A percentile compares a stretch with the other conserved stretches of the same genome.
Evolutionary conservation across 257 asterid genomes (phyloP).

Genomic region (Striga asiatica): DNA sequence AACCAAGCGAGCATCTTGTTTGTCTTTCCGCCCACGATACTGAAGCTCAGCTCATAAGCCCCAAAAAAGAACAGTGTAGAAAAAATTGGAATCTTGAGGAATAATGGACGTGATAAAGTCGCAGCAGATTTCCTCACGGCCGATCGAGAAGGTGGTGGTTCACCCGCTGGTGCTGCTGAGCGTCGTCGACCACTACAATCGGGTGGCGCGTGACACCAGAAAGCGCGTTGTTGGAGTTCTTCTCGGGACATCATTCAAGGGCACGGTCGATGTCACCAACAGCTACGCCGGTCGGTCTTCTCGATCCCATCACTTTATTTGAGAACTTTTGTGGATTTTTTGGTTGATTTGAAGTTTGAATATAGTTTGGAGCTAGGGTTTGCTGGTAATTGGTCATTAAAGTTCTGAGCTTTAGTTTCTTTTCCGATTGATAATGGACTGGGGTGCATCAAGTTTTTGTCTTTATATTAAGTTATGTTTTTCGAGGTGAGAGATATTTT

Average conservation of each 20-base stretch:
- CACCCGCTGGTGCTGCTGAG: slow-evolving; percentile 91
- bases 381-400: too few species aligned
- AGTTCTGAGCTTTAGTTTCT: not conserved
- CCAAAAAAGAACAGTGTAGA: not conserved
- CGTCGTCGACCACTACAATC: slow-evolving; percentile 91
- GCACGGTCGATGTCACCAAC: slow-evolving; percentile 90
- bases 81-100: not conserved
- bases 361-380: not conserved
- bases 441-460: not conserved
- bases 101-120: slow-evolving; percentile 79
- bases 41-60: slow-evolving; percentile 5
- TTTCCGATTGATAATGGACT: not conserved
- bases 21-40: slow-evolving; percentile 21
- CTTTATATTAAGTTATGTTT: not conserved
- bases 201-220: slow-evolving; percentile 91
- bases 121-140: slow-evolving; percentile 70
- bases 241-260: slow-evolving; percentile 73
- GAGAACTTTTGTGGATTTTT: not conserved
- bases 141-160: slow-evolving; percentile 87
- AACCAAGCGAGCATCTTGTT: not conserved
- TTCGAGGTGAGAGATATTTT: not conserved
- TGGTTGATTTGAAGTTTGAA: not conserved
- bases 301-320: slow-evolving; percentile 34
- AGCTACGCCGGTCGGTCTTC: slow-evolving; percentile 71
- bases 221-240: slow-evolving; percentile 89